Conservation (phyloP, 495 filamentous ascomycete species). For the Podospora bellae-mahoneyi region DNA sequence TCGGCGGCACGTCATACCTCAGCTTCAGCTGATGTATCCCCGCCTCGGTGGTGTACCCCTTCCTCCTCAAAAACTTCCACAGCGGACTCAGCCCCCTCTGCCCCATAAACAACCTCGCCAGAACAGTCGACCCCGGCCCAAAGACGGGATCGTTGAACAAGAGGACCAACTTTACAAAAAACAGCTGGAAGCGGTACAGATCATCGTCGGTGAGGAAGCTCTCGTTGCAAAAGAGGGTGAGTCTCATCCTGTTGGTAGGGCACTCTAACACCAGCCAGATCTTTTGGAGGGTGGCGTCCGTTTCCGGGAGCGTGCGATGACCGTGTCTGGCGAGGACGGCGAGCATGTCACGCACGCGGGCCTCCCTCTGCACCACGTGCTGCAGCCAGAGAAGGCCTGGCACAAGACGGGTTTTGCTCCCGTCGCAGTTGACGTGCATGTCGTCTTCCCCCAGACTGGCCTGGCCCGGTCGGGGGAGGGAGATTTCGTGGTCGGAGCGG, state of each 20-base stretch:
- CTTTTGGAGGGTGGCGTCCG: conserved; percentile 50
- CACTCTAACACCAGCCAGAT: conserved; percentile 67
- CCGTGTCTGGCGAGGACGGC: conserved; percentile 48
- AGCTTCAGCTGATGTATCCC: conserved; percentile 50
- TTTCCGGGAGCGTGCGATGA: conserved; percentile 47
- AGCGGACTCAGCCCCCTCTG: conserved; percentile 53
- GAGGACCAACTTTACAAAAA: conserved; percentile 62
- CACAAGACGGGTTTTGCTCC: conserved; percentile 22
- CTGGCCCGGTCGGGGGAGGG: conserved; percentile 15
- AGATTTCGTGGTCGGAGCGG: conserved; percentile 19
- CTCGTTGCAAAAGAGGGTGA: conserved; percentile 46
- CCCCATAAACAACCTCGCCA: conserved; percentile 57
- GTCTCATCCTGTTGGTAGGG: conserved; percentile 46
- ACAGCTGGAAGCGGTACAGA: conserved; percentile 51
- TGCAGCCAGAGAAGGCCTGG: conserved; percentile 33
- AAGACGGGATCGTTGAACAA: conserved; percentile 51
- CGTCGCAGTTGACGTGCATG: conserved; percentile 4
- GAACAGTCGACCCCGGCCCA: conserved; percentile 34
- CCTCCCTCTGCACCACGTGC: conserved; percentile 31
- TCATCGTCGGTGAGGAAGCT: conserved; percentile 52
- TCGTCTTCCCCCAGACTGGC: not conserved
- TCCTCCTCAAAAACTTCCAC: conserved; percentile 46
- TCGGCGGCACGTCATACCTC: conserved; percentile 33
- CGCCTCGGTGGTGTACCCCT: conserved; percentile 33
- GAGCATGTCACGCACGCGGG: conserved; percentile 50